Base-by-base conservation (phyloP, 768 basidiomycete genomes). In the Tephrocybe sp. region DNA sequence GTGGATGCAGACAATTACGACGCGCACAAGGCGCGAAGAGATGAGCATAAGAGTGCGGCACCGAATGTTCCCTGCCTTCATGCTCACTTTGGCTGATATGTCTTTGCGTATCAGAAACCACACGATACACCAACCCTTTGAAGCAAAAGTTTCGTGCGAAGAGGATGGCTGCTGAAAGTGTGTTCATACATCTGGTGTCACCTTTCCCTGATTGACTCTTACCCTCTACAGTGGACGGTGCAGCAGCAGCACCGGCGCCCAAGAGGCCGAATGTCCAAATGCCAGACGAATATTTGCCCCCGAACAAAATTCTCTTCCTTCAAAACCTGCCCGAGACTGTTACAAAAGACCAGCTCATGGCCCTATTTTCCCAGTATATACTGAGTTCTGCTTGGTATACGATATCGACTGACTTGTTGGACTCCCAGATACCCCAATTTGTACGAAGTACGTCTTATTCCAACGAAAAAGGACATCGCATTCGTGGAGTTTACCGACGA, bases 261-360 rank as follows among this genome's bases (percentile, higher is more conserved):
- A 91, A 84, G 68, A 80, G 89, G 36, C 89, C 89, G 19, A 83
- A 84, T 57, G 88, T 97, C 52, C 91, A 94, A 66, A 97, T 98
- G 93, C 94, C 95, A 33, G 97, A 99, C 85, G 97, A 99, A 68
- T 98, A 97, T 68, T 82, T 99, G 6, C 97, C 97, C 1, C 95
- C 97, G 31, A 99, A 99, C 86, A 94, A 94, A 68, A 95, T 98
- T 69, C 79, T 99, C 44, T 99, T 99, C 80, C 66, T 99, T 56
- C 97, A 99, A 70, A 97, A 97, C 65, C 76, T 99, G 19, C 94
- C 94, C 16, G 93, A 97, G 63, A 86, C 69, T 34, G 93, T 94
- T 56, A 93, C 88, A 47, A 94, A 95, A 64, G 94, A 97, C 45
- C 86, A 90, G 62, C 86, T 99, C 53, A 82, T 88, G 68, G 83